These are phyloP conservation scores for Tolypocladium album DNA, from an alignment of 2,329 filamentous ascomycete genomes.

Conservation along the genomic window DNA sequence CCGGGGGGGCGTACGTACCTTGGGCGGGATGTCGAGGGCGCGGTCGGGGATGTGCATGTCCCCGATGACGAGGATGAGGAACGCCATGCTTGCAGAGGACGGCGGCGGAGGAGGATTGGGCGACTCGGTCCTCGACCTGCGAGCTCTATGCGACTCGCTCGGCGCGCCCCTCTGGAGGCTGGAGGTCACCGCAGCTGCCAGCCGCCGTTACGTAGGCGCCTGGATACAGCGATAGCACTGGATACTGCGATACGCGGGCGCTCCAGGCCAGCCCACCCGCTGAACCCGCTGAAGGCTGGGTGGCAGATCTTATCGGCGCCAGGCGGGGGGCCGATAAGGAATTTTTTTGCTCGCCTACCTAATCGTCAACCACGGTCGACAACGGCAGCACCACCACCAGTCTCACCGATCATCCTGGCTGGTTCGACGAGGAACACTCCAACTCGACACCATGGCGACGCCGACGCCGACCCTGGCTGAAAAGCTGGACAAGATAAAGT, in stretches of 20 bases:
- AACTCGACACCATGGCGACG: slow-evolving; percentile 15
- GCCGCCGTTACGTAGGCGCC: background rate
- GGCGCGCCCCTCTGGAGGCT: background rate
- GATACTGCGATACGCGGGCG: background rate
- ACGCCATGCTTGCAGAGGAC: slow-evolving; percentile 53
- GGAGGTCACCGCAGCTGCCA: background rate
- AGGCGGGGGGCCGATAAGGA: slow-evolving; percentile 11
- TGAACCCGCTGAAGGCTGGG: background rate
- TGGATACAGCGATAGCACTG: slow-evolving; percentile 19
- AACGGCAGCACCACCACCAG: background rate
- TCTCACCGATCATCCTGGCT: background rate
- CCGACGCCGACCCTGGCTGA: slow-evolving; percentile 55
- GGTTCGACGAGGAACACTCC: background rate
- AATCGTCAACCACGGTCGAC: no score
- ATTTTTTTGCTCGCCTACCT: slow-evolving; percentile 7
- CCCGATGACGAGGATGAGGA: slow-evolving; percentile 83
- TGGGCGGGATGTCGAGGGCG: slow-evolving; percentile 81
- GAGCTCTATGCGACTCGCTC: background rate
- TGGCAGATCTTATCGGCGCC: slow-evolving; percentile 7
- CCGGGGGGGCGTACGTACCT: slow-evolving; percentile 41
- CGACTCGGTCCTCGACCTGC: slow-evolving; percentile 6
- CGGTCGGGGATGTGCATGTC: slow-evolving; percentile 91
- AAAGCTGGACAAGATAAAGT: slow-evolving; percentile 94
- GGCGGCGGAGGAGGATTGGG: slow-evolving; percentile 7
- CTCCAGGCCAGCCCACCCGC: background rate